These are phyloP conservation scores for Cutaneotrichosporon dermatis DNA, from an alignment of 1,284 basidiomycete genomes.

Conservation along the genomic window DNA sequence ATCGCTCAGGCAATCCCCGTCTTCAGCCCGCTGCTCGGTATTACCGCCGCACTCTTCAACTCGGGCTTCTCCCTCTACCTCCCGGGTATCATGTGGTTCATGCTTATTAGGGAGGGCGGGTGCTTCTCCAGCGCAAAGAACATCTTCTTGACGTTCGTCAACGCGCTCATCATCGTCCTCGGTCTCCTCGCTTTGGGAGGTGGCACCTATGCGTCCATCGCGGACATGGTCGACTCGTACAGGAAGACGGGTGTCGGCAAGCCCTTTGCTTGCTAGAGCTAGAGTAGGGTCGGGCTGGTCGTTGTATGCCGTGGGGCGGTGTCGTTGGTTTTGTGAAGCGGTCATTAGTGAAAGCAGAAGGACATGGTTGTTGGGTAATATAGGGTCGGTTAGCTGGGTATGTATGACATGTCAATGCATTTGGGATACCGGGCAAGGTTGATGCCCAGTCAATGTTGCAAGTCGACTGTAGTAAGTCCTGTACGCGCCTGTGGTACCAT, in stretches of 20 bases:
- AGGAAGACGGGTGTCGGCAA: slow-evolving; percentile 5
- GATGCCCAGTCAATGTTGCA: too few relatives aligned
- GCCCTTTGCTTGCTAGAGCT: slow-evolving; percentile 10
- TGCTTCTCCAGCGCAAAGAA: slow-evolving; percentile 15
- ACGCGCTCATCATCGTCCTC: slow-evolving; percentile 11
- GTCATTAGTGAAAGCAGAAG: too few relatives aligned
- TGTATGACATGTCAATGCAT: too few relatives aligned
- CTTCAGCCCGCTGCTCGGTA: slow-evolving; percentile 34
- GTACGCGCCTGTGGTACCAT: too few relatives aligned
- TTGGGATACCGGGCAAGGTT: too few relatives aligned
- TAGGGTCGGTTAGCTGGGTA: too few relatives aligned
- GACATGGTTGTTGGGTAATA: too few relatives aligned
- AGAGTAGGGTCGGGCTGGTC: too few relatives aligned
- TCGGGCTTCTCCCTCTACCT: slow-evolving; percentile 18
- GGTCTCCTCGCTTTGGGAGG: slow-evolving; percentile 13
- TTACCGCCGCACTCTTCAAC: slow-evolving; percentile 28
- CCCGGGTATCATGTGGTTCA: slow-evolving; percentile 21
- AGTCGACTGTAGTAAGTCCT: too few relatives aligned
- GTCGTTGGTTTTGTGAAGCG: too few relatives aligned
- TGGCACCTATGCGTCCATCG: slow-evolving; percentile 11
- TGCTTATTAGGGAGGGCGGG: slow-evolving; percentile 17
- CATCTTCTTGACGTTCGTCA: slow-evolving; percentile 8
- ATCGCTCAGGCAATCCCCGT: slow-evolving; percentile 34
- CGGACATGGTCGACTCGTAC: slow-evolving; percentile 11
- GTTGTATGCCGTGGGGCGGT: too few relatives aligned